These are phyloP conservation scores for Patellifolia procumbens DNA, from an alignment of 179 eudicot species.

Conservation along the genomic window DNA sequence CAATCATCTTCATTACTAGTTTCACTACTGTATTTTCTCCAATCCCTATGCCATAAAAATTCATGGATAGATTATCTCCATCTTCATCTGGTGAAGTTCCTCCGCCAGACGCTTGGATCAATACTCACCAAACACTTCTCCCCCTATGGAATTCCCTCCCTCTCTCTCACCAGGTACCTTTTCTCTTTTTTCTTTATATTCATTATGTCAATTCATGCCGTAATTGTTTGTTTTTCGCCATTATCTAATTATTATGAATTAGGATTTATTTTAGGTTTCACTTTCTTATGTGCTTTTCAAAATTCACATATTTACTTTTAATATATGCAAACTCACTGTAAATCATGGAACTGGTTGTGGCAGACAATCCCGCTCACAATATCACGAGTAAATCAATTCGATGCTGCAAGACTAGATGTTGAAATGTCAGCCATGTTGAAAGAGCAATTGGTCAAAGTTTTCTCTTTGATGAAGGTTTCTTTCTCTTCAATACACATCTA, in stretches of 20 bases:
- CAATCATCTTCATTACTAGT: slow-evolving; percentile 8
- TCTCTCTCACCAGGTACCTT: slow-evolving; percentile 47
- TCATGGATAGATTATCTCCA: slow-evolving; percentile 52
- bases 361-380: too few relatives aligned
- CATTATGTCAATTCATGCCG: too few relatives aligned
- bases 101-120: slow-evolving; percentile 65
- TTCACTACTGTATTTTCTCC: neutral
- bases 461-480: slow-evolving; percentile 84
- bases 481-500: slow-evolving; percentile 17
- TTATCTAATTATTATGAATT: too few relatives aligned
- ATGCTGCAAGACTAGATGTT: too few relatives aligned
- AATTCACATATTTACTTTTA: neutral
- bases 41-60: neutral
- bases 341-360: too few relatives aligned
- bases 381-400: too few relatives aligned
- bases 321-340: too few relatives aligned
- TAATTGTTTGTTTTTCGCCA: too few relatives aligned
- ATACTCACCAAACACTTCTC: slow-evolving; percentile 43
- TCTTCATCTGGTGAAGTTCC: slow-evolving; percentile 36
- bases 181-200: too few relatives aligned
- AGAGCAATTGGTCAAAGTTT: slow-evolving; percentile 91
- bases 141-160: slow-evolving; percentile 70
- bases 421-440: slow-evolving; percentile 66
- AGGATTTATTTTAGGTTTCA: neutral
- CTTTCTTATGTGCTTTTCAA: neutral